phyloP scores from a whole-genome alignment of 176 grass and related monocot genomes.

The Panicum miliaceum region DNA sequence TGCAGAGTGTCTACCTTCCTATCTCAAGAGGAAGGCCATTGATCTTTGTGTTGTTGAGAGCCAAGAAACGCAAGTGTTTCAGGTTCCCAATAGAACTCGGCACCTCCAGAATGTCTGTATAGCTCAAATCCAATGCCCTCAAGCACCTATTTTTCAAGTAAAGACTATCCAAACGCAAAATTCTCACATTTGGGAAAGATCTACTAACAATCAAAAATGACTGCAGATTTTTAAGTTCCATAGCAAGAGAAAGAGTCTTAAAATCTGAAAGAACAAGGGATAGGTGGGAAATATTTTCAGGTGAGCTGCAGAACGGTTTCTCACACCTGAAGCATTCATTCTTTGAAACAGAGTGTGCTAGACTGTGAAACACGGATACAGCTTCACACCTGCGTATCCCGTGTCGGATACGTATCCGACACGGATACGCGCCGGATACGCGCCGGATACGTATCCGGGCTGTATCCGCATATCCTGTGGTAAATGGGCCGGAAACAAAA shows the following conservation, averaged over 20 bases:
- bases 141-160: not conserved
- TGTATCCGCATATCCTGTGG: too few species aligned
- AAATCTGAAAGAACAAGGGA: not conserved
- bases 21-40: slow-evolving; percentile 10
- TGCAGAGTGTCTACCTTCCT: slow-evolving; percentile 6
- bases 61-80: slow-evolving; percentile 4
- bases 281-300: not conserved
- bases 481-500: too few species aligned
- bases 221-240: not conserved
- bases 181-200: not conserved
- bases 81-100: slow-evolving; percentile 1
- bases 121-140: not conserved
- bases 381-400: too few species aligned
- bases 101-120: not conserved
- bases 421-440: too few species aligned
- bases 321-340: not conserved
- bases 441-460: too few species aligned
- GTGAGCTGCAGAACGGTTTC: not conserved
- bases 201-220: not conserved
- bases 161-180: not conserved
- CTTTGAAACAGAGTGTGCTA: slow-evolving; percentile 22
- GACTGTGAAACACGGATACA: too few species aligned
- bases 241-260: not conserved
- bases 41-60: slow-evolving; percentile 26
- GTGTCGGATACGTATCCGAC: too few species aligned